These are phyloP conservation scores for Pleomassaria siparia DNA, from an alignment of 2,329 filamentous ascomycete genomes.

Conservation along the genomic window DNA sequence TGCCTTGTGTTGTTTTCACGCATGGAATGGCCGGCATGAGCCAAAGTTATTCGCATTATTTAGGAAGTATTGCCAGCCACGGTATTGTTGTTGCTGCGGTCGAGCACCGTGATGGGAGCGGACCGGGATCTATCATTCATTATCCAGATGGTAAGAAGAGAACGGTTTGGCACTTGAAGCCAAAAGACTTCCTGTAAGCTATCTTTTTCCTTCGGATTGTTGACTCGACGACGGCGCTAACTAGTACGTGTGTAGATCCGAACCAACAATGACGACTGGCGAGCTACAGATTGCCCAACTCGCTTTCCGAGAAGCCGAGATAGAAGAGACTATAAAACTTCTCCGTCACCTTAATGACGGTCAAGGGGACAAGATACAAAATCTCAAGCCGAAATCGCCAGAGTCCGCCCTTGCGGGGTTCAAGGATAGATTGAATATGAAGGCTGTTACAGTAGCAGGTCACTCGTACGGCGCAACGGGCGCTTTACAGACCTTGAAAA, in stretches of 20 bases:
- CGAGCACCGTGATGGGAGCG: conserved; percentile 52
- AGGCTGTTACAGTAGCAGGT: conserved; percentile 59
- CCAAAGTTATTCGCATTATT: conserved; percentile 50
- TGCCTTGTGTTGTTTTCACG: conserved; percentile 50
- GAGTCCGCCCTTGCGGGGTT: conserved; percentile 51
- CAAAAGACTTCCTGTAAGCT: conserved; percentile 34
- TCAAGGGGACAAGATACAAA: conserved; percentile 33
- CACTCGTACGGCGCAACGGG: conserved; percentile 69
- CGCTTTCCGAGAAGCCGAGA: conserved; percentile 49
- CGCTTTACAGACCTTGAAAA: conserved; percentile 61
- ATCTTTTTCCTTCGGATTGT: background rate
- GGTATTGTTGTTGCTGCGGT: conserved; percentile 50
- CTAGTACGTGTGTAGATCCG: conserved; percentile 13
- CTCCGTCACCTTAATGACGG: conserved; percentile 45
- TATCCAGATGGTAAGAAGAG: conserved; percentile 32
- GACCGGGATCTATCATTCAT: conserved; percentile 47
- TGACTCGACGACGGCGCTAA: background rate
- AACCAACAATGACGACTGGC: conserved; percentile 33
- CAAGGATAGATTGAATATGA: conserved; percentile 56
- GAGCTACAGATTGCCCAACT: conserved; percentile 48
- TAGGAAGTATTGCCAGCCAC: conserved; percentile 49
- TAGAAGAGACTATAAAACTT: conserved; percentile 48
- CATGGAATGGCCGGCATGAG: conserved; percentile 51
- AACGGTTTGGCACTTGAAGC: conserved; percentile 42
- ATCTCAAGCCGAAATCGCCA: conserved; percentile 52